A percentile compares a stretch with the other conserved stretches of the same genome.
Conservation (phyloP, 139 green algal species). For the Coelastrella sp. region DNA sequence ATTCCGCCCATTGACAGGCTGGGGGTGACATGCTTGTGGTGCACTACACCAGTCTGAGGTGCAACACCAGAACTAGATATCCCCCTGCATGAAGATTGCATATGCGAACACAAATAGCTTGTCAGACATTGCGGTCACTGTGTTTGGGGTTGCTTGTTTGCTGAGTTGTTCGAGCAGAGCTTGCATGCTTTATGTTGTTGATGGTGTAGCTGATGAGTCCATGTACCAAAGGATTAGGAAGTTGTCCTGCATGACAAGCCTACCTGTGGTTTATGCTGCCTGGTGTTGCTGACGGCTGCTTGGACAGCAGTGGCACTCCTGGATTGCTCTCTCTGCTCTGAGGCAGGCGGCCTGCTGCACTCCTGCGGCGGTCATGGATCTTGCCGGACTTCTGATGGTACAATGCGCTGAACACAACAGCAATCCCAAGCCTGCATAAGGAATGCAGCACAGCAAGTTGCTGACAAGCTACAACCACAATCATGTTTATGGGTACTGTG, state of each 20-base stretch:
- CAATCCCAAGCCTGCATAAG: conserved; percentile 30
- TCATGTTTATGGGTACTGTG: too few relatives aligned
- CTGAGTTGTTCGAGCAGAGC: not conserved
- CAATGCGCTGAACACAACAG: conserved; percentile 21
- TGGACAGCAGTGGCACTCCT: not conserved
- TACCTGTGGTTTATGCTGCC: not conserved
- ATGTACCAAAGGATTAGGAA: not conserved
- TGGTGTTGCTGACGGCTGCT: not conserved
- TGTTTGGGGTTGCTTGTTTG: not conserved
- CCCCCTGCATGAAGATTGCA: not conserved
- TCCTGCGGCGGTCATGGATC: not conserved
- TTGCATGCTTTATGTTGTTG: not conserved
- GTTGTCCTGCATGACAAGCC: not conserved
- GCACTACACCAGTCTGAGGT: not conserved
- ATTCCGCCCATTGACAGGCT: not conserved
- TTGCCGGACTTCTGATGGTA: conserved; percentile 36
- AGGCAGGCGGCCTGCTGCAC: not conserved
- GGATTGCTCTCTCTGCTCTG: conserved; percentile 5
- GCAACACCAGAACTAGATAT: not conserved
- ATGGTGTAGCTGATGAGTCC: not conserved
- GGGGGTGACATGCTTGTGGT: not conserved
- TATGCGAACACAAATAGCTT: not conserved
- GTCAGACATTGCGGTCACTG: too few relatives aligned
- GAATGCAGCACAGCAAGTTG: not conserved
- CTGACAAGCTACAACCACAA: not conserved